Evolutionary conservation across 768 basidiomycete genomes (phyloP), one percentile per base, ranked within the genome.

Genomic region (Pisolithus tinctorius): DNA sequence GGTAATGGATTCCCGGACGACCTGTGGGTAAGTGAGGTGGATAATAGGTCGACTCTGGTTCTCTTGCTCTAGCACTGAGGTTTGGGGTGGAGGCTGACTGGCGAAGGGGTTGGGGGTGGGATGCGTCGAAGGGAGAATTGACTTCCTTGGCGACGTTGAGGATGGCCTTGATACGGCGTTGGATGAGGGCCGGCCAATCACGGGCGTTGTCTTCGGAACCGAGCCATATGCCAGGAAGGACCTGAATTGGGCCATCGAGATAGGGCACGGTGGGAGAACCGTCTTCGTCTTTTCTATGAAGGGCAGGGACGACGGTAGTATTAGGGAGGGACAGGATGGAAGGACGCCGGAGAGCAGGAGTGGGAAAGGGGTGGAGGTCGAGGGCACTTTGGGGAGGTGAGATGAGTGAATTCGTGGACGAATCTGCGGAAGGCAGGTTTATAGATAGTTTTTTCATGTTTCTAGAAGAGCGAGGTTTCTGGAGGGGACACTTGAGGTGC

Each of bases 91-190:
- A 88, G 4, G 77, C 73, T 46, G 81, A 80, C 13, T 80, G 70
- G 16, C 86, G 82, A 25, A 81, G 67, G 39, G 80, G 73, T 45
- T 77, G 77, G 2, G 73, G 57, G 41, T 63, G 59, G 29, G 67
- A 58, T 26, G 73, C 56, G 60, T 87, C 84, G 60, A 88, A 81
- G 46, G 84, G 81, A n/a, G 81, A 80, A 41, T 75, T 65, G 55
- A 96, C 88, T 67, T 96, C 93, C 71, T 94, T 93, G 43, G 93
- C 93, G 31, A 95, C 93, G 65, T 95, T 94, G 67, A 95, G 79
- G 20, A 95, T 79, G 42, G 86, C 81, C 55, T 77, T 80, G 62
- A 94, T 92, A 37, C 84, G 81, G 31, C 83, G 79, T 47, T 86
- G 78, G 23, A 80, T 61, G 52, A 94, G 81, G 26, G 75, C 74